These are phyloP conservation scores for Collybia mongolica DNA, from an alignment of 768 basidiomycete species.

Conservation along the genomic window DNA sequence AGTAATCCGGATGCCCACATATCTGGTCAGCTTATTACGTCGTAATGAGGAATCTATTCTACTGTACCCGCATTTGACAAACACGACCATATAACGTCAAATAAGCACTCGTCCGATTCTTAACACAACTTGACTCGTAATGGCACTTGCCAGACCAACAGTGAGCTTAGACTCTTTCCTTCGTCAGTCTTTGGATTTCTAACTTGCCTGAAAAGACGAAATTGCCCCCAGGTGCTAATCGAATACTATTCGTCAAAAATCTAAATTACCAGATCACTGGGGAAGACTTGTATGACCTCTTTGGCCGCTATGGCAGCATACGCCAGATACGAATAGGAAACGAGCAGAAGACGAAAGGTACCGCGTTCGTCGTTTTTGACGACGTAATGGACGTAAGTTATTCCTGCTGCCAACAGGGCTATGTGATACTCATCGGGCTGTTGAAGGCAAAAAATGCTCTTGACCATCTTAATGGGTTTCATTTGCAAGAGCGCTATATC, in stretches of 20 bases:
- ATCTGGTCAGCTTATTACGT: too few species aligned
- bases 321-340: constrained; percentile 94
- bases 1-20: too few species aligned
- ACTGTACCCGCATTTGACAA: not conserved
- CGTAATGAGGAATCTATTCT: too few species aligned
- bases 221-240: constrained; percentile 89
- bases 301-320: constrained; percentile 96
- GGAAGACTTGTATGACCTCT: constrained; percentile 94
- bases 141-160: constrained; percentile 72
- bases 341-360: constrained; percentile 90
- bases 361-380: constrained; percentile 95
- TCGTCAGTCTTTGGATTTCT: constrained; percentile 1
- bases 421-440: not conserved
- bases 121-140: constrained; percentile 20
- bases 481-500: constrained; percentile 96
- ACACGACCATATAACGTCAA: not conserved
- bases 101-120: not conserved
- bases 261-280: constrained; percentile 91
- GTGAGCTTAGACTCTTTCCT: constrained; percentile 34
- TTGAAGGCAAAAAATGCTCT: constrained; percentile 91
- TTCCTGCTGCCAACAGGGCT: not conserved
- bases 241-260: constrained; percentile 92
- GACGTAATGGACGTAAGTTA: constrained; percentile 89
- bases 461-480: constrained; percentile 97
- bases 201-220: constrained; percentile 55